Base-by-base conservation (phyloP, 2,329 filamentous ascomycete species). In the Septoria linicola region DNA sequence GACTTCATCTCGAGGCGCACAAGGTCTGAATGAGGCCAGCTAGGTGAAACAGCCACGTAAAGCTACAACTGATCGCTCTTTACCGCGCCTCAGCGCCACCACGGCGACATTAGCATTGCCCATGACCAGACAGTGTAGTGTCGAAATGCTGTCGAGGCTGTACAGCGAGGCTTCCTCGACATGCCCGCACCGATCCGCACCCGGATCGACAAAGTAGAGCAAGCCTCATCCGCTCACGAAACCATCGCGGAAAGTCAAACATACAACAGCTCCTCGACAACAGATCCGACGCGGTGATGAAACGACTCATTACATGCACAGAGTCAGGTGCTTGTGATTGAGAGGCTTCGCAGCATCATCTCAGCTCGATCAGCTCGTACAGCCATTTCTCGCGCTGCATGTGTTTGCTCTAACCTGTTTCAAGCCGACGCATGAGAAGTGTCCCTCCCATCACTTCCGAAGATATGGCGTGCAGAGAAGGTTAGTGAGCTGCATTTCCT, bases 171-270 rank as follows among this genome's bases (percentile, higher is more conserved):
- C 23, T 27, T 41, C 14, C 16, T 20, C 25, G 23, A 8, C 35
- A 37, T 48, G 14, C 32, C 43, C 50, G 44, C 39, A 49, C 50
- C 50, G 50, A 48, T 45, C 51, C 51, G 41, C 14, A 19, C 40
- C 51, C 51, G 41, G 51, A 53, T 53, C 51, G 44, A 49, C 51
- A 44, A 7, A 16, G 20, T 17, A 30, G 36, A 35, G 34, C 45
- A 48, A 47, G 51, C 44, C 45, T 53, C 37, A 31, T 36, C 19
- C 27, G 27, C 27, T 30, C 6, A 39, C 39, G 45, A 53, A 41
- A 49, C 51, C 27, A 23, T 44, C 40, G 41, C 19, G 41, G 23
- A 39, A 41, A 45, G 23, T 36, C 21, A 32, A 34, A 31, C 11
- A 13, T 10, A 3, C 5, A 13, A 36, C 32, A 37, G 35, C 32